Base-by-base conservation (phyloP, 108 stramenopile species). In the Fragilariopsis cylindrus region DNA sequence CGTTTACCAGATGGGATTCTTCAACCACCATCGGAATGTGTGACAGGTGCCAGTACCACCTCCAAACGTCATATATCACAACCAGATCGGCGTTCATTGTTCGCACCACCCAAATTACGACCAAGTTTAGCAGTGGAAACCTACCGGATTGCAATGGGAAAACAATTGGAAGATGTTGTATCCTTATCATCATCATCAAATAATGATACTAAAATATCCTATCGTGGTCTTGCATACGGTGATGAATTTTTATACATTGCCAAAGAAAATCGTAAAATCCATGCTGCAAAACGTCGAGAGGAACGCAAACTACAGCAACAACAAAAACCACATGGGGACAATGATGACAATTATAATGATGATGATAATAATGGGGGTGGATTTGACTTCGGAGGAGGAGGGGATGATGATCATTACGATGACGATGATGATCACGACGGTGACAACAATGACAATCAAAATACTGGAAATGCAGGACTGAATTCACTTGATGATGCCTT, bases 211-310 rank as follows among this genome's bases (percentile, higher is more conserved):
- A 57, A 64, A 60, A 67, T 89, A 72, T 60, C 86, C 66, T 44
- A 78, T 49, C 60, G 78, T 70, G 78, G 91, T 40, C 52, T 86
- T 46, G 83, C 80, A 1, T 96, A 83, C 73, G 92, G 95, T 18
- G 71, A 85, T 48, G 97, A 96, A 69, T 97, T 98, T 73, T 78
- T 86, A 1, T 94, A 96, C 73, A 74, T 96, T 65, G 81, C 82
- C 43, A 91, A 94, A 72, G 84, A 78, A 49, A 81, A 83, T 52
- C 77, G 87, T 4, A 86, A 85, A 79, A 62, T 81, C 64, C 81
- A 79, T 50, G 84, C 83, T n/a, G 82, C 87, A 7, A 76, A 89
- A 52, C 79, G 80, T 66, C 76, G 79, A 30, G 54, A 72, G 39
- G 60, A 69, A 21, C 70, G 73, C 68, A 76, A 88, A 66, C 67